Evolutionary conservation across 768 basidiomycete genomes (phyloP).

Genomic region (Leccinum aurantiacum): DNA sequence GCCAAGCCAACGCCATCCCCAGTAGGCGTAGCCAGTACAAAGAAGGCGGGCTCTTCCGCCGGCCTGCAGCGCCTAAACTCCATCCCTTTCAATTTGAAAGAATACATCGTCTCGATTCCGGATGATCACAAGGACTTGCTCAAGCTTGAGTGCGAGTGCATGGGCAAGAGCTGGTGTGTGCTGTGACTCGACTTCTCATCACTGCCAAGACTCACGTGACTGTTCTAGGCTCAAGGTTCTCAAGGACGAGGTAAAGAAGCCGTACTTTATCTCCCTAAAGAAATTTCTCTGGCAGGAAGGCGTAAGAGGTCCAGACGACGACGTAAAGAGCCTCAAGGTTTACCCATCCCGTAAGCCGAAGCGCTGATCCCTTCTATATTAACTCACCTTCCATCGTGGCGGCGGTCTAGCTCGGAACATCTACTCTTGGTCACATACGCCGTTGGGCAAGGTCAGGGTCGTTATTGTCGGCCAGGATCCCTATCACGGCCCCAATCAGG

Average conservation of each 20-base stretch:
- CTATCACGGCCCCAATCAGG: slow-evolving; percentile 78
- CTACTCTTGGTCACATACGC: slow-evolving; percentile 90
- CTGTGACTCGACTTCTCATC: neutral
- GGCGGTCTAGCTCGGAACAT: slow-evolving; percentile 67
- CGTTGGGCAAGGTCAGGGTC: slow-evolving; percentile 79
- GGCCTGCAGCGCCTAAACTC: slow-evolving; percentile 48
- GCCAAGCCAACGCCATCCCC: slow-evolving; percentile 26
- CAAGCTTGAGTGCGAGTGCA: slow-evolving; percentile 65
- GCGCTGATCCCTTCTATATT: slow-evolving; percentile 27
- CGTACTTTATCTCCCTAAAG: slow-evolving; percentile 76
- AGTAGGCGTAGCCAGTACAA: slow-evolving; percentile 13
- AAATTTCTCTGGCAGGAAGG: slow-evolving; percentile 67
- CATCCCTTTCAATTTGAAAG: slow-evolving; percentile 64
- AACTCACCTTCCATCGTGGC: slow-evolving; percentile 7
- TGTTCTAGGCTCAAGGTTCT: slow-evolving; percentile 66
- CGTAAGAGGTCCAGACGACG: slow-evolving; percentile 51
- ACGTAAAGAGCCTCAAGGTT: slow-evolving; percentile 49
- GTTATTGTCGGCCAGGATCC: slow-evolving; percentile 93
- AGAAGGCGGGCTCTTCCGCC: slow-evolving; percentile 14
- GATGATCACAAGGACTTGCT: slow-evolving; percentile 60
- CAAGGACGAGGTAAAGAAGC: slow-evolving; percentile 70
- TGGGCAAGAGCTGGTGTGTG: slow-evolving; percentile 68
- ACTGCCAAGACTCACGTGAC: slow-evolving; percentile 7
- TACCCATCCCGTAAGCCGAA: slow-evolving; percentile 68
- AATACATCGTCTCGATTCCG: slow-evolving; percentile 51